These are phyloP conservation scores for Auricularia sp. DNA, from an alignment of 768 basidiomycete genomes.

Conservation along the genomic window DNA sequence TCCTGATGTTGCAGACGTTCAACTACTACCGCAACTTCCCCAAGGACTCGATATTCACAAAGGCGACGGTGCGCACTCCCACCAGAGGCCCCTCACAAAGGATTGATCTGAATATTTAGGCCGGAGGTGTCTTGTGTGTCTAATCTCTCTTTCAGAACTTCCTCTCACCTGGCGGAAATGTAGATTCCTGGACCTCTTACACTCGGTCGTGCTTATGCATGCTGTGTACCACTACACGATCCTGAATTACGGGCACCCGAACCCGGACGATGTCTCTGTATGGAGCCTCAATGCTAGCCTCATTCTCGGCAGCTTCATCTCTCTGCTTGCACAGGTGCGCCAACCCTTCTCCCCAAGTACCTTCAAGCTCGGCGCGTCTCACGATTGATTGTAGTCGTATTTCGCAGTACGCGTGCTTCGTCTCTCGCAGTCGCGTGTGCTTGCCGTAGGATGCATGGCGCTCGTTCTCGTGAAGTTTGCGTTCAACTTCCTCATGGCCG, in stretches of 20 bases:
- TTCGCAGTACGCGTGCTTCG: not conserved
- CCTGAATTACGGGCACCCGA: not conserved
- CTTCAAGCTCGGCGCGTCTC: not conserved
- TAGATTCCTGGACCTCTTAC: not conserved
- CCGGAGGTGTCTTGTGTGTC: not conserved
- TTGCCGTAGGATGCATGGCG: not conserved
- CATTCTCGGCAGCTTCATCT: not conserved
- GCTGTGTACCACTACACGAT: not conserved
- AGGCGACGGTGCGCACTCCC: not conserved
- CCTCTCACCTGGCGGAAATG: not conserved
- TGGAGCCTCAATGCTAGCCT: not conserved
- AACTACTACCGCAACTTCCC: not conserved
- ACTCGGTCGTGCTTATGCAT: not conserved
- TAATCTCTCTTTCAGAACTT: not conserved
- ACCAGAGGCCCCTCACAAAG: not conserved
- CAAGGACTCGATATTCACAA: not conserved
- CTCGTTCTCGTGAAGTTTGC: not conserved
- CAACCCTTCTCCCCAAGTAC: not conserved
- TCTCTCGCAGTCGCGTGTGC: not conserved
- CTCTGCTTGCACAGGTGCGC: not conserved
- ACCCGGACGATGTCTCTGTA: not conserved
- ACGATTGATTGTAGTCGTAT: not conserved
- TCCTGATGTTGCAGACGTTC: not conserved
- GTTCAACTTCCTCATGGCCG: not conserved
- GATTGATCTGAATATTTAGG: not conserved